Evolutionary conservation across 177 flowering plant species (phyloP).

Genomic region (Vitis hybrid): DNA sequence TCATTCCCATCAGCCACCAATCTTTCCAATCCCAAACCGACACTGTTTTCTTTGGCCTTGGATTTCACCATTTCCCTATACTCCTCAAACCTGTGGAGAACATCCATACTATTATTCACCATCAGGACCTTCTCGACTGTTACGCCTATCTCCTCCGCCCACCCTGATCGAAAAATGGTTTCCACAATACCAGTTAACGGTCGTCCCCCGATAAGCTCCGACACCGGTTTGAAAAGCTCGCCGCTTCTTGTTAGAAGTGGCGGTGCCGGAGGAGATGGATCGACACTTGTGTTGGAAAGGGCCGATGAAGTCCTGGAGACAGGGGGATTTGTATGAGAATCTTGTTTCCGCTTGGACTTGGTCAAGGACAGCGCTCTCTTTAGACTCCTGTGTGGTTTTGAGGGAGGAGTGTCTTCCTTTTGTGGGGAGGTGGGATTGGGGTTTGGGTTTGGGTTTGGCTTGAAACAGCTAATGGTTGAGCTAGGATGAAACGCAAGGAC

Average conservation of each 20-base stretch:
- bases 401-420: background rate
- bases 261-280: background rate
- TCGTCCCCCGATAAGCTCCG: background rate
- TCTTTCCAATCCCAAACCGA: background rate
- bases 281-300: too few species aligned
- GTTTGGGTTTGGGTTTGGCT: constrained; percentile 16
- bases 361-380: background rate
- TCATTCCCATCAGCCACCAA: constrained; percentile 13
- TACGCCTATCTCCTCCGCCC: background rate
- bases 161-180: constrained; percentile 9
- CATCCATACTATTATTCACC: constrained; percentile 12
- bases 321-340: background rate
- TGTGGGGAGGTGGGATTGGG: constrained; percentile 5
- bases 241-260: background rate
- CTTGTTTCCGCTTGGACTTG: background rate
- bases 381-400: background rate
- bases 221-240: background rate
- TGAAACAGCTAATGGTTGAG: constrained; percentile 15
- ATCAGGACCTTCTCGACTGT: constrained; percentile 7
- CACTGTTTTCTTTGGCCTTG: background rate
- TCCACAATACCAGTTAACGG: constrained; percentile 4
- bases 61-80: constrained; percentile 14
- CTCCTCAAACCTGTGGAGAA: constrained; percentile 9
- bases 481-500: constrained; percentile 17
- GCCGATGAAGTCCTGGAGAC: background rate